These are phyloP conservation scores for Anaeromyces robustus DNA, from an alignment of 192 early-diverging fungal genomes.

Conservation along the genomic window DNA sequence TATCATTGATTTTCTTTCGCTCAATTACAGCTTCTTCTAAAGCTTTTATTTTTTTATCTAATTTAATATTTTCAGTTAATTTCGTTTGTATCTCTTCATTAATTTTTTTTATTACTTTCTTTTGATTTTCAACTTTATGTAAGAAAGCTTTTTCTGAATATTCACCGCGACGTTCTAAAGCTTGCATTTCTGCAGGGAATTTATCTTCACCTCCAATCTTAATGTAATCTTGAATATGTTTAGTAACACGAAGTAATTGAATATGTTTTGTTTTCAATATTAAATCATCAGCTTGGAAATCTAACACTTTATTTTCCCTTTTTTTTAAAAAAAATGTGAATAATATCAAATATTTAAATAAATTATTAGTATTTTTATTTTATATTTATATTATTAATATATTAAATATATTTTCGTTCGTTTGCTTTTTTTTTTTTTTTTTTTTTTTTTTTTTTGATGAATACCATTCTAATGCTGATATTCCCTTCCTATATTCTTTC, in stretches of 20 bases:
- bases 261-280: constrained; percentile 33
- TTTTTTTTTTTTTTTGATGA: not conserved
- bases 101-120: constrained; percentile 7
- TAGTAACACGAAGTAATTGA: constrained; percentile 41
- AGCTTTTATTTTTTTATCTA: constrained; percentile 15
- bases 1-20: constrained; percentile 19
- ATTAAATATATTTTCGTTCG: no score
- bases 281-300: constrained; percentile 45
- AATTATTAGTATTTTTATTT: no score
- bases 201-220: constrained; percentile 34
- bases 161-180: constrained; percentile 32
- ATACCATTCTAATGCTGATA: constrained; percentile 45
- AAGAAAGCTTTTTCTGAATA: constrained; percentile 17
- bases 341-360: no score
- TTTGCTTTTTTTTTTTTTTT: no score
- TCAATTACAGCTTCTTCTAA: constrained; percentile 21
- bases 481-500: constrained; percentile 44
- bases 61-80: constrained; percentile 17
- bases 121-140: constrained; percentile 30
- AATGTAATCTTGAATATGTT: constrained; percentile 47
- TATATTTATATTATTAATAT: no score
- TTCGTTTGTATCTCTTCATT: constrained; percentile 21
- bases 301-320: constrained; percentile 46
- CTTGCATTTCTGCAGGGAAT: constrained; percentile 27
- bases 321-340: no score